These are phyloP conservation scores for Quercus robur DNA, from an alignment of 306 rosid species.

Conservation along the genomic window DNA sequence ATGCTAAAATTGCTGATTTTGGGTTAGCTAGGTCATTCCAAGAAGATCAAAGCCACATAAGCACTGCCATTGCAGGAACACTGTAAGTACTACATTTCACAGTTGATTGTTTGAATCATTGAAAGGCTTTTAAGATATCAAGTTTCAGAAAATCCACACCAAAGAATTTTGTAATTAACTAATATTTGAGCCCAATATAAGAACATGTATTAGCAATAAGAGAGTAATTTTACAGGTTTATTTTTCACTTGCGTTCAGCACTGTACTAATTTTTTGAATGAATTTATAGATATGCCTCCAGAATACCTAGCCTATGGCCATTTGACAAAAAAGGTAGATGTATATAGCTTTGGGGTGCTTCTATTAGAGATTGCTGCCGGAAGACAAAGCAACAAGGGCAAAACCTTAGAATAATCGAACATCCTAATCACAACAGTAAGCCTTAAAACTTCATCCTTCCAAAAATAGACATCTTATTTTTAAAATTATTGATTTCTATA, in stretches of 20 bases:
- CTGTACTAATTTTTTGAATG: not conserved
- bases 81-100: slow-evolving; percentile 35
- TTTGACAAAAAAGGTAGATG: slow-evolving; percentile 82
- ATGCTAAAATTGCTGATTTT: slow-evolving; percentile 91
- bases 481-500: too few species aligned
- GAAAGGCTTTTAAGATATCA: not conserved
- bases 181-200: not conserved
- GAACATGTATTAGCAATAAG: not conserved
- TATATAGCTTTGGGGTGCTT: slow-evolving; percentile 80
- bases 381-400: slow-evolving; percentile 67
- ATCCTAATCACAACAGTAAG: slow-evolving; percentile 67
- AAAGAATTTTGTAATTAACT: not conserved
- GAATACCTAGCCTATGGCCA: slow-evolving; percentile 95
- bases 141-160: not conserved
- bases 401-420: slow-evolving; percentile 61
- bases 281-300: slow-evolving; percentile 82
- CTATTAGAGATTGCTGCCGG: slow-evolving; percentile 69
- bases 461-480: not conserved
- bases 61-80: slow-evolving; percentile 95
- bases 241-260: not conserved
- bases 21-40: slow-evolving; percentile 90
- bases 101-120: not conserved
- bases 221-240: not conserved
- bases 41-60: slow-evolving; percentile 85
- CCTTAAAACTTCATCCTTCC: not conserved